Percentiles rank a stretch among this genome's conserved stretches.
phyloP scores from a whole-genome alignment of 1,284 basidiomycete species.

The Irpex lacteus region DNA sequence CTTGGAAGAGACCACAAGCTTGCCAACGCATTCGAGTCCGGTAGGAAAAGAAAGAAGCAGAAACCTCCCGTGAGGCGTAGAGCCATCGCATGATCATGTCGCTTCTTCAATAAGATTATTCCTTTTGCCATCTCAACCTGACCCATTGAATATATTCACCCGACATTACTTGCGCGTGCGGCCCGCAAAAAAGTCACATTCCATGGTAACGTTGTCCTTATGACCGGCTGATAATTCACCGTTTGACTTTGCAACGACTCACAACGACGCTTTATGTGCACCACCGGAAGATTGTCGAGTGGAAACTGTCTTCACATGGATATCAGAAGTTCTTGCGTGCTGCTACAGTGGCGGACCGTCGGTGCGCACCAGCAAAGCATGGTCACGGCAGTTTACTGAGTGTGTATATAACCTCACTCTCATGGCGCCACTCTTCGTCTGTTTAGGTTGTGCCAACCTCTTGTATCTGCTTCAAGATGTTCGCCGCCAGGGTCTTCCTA shows the following conservation, averaged over 20 bases:
- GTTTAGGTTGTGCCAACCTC: slow-evolving; percentile 5
- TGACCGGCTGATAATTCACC: background rate
- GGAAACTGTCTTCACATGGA: background rate
- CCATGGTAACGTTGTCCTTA: background rate
- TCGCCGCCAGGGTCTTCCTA: background rate
- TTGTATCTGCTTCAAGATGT: background rate
- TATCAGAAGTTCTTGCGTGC: background rate
- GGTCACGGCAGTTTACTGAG: background rate
- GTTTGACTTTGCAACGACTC: background rate
- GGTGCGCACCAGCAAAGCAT: background rate
- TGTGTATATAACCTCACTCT: slow-evolving; percentile 1
- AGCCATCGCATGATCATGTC: slow-evolving; percentile 36
- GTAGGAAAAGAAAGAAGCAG: slow-evolving; percentile 83
- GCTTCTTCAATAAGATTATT: background rate
- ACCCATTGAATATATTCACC: background rate
- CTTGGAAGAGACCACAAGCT: slow-evolving; percentile 86
- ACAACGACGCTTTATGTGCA: background rate
- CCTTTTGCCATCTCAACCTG: background rate
- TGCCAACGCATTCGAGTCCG: slow-evolving; percentile 82
- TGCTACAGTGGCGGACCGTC: background rate
- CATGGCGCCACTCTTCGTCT: background rate
- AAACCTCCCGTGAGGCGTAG: slow-evolving; percentile 63
- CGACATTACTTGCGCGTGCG: background rate
- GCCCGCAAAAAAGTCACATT: background rate
- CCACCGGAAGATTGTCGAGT: background rate